phyloP scores from a whole-genome alignment of 169 alveolate species.

The Eimeria necatrix region DNA sequence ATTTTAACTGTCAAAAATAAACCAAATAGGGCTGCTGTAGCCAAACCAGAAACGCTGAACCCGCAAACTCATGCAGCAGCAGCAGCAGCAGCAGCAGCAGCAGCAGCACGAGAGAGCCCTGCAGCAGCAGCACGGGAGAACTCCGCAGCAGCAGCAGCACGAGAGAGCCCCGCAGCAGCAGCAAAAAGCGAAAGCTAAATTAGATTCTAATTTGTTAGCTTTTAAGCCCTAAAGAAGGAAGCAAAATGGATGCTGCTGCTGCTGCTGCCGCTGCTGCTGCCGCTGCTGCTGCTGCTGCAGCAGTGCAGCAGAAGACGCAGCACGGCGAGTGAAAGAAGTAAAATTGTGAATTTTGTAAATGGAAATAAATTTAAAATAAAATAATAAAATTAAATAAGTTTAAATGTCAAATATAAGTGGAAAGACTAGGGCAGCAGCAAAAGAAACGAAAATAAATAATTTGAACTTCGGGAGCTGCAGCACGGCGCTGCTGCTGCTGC shows the following conservation, averaged over 20 bases:
- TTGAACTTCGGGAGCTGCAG: no score
- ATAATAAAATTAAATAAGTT: no score
- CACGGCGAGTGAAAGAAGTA: no score
- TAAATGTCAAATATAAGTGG: no score
- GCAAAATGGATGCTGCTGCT: not conserved
- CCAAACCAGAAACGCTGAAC: not conserved
- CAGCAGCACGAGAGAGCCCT: not conserved
- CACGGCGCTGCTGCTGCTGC: no score
- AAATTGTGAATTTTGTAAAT: no score
- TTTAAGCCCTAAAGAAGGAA: not conserved
- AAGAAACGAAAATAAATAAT: no score
- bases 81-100: not conserved
- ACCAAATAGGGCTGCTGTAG: no score
- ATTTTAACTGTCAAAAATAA: no score
- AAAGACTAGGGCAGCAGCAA: no score
- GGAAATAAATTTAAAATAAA: no score
- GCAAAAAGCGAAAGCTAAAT: not conserved
- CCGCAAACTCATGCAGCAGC: not conserved
- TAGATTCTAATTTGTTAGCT: not conserved
- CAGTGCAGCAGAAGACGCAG: slow-evolving; percentile 6
- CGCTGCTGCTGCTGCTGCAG: not conserved
- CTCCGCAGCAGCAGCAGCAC: not conserved
- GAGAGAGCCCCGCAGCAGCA: not conserved
- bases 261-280: not conserved
- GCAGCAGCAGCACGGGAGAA: not conserved